phyloP scores from a whole-genome alignment of 768 basidiomycete species.

The Gloeopeniophorella convolvens region DNA sequence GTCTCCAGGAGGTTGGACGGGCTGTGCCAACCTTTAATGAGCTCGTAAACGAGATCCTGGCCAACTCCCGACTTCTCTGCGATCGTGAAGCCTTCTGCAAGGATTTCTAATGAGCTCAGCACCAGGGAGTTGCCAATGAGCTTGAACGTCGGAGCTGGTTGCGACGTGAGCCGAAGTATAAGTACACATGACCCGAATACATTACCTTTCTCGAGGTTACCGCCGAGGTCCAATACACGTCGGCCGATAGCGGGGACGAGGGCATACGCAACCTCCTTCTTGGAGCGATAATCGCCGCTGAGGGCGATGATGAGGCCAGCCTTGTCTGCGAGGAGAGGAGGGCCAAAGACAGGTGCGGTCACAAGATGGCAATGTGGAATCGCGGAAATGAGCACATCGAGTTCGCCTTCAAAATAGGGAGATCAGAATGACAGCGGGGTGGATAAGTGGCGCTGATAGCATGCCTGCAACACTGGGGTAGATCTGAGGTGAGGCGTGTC shows the following conservation, averaged over 20 bases:
- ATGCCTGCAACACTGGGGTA: conserved; percentile 48
- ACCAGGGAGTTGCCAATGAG: conserved; percentile 77
- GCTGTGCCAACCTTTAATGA: conserved; percentile 50
- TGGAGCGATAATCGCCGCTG: conserved; percentile 76
- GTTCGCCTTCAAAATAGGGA: conserved; percentile 40
- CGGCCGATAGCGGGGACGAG: conserved; percentile 73
- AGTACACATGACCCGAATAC: neutral
- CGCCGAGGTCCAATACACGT: conserved; percentile 77
- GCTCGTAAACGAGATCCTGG: conserved; percentile 45
- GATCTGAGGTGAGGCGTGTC: conserved; percentile 33
- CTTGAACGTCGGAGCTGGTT: conserved; percentile 71
- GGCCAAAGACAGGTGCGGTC: conserved; percentile 71
- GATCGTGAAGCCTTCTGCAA: conserved; percentile 80
- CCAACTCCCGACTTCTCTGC: conserved; percentile 81
- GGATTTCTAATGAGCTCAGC: conserved; percentile 67
- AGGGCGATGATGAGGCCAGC: conserved; percentile 67
- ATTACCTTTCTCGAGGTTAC: conserved; percentile 75
- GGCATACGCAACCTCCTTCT: conserved; percentile 73
- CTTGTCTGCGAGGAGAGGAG: conserved; percentile 58
- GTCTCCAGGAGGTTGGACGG: neutral
- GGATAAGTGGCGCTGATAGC: neutral
- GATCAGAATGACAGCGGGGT: conserved; percentile 1
- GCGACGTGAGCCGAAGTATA: too few species aligned
- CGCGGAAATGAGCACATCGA: conserved; percentile 59
- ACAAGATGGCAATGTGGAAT: conserved; percentile 58